Evolutionary conservation across 345 rosid genomes (phyloP).

Genomic region (Sonneratia alba): DNA sequence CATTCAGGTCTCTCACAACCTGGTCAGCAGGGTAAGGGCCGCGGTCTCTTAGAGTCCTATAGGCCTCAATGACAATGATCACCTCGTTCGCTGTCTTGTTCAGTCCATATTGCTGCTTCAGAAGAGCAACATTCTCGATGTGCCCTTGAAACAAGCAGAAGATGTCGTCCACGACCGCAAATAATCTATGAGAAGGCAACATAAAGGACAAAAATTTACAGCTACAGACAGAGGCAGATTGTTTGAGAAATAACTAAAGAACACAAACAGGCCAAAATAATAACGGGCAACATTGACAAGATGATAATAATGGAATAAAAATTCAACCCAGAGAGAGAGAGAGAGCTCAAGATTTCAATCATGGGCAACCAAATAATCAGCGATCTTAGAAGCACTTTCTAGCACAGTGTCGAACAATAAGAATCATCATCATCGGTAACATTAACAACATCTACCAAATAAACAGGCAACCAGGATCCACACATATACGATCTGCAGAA

Average conservation of each 20-base stretch:
- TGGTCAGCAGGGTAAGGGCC: conserved; percentile 95
- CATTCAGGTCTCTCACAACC: conserved; percentile 74
- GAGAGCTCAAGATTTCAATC: too few relatives aligned
- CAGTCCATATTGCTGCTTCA: conserved; percentile 91
- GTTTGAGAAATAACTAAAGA: background rate
- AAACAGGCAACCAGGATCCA: too few relatives aligned
- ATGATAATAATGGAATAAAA: too few relatives aligned
- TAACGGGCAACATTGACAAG: background rate
- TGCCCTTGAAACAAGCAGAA: conserved; percentile 95
- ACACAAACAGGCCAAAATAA: background rate
- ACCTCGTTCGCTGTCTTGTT: conserved; percentile 84
- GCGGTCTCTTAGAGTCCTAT: conserved; percentile 85
- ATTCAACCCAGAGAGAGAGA: too few relatives aligned
- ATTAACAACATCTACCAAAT: too few relatives aligned
- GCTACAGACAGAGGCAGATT: background rate
- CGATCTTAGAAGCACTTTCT: too few relatives aligned
- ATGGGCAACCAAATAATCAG: too few relatives aligned
- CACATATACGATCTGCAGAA: too few relatives aligned
- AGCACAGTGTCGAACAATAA: too few relatives aligned
- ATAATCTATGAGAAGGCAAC: conserved; percentile 36
- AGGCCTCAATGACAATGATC: conserved; percentile 84
- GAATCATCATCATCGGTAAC: too few relatives aligned
- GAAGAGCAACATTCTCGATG: conserved; percentile 66
- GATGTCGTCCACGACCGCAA: conserved; percentile 84
- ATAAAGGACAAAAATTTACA: background rate